These are phyloP conservation scores for Ceratocystis eucalypticola DNA, from an alignment of 2,329 filamentous ascomycete genomes.

Conservation along the genomic window DNA sequence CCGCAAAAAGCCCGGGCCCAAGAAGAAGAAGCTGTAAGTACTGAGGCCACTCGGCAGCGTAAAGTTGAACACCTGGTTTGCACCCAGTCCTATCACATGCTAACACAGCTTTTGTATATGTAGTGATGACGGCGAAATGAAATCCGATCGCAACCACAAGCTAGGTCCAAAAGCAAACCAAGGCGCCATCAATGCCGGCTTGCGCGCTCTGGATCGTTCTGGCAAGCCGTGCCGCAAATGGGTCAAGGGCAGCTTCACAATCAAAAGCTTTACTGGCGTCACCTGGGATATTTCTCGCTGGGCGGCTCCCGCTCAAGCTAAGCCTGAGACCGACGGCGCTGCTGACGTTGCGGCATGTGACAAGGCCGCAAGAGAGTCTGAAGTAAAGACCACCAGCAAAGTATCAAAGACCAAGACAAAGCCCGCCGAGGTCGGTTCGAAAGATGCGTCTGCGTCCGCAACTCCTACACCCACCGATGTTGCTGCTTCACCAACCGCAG, in stretches of 20 bases:
- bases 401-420: neutral
- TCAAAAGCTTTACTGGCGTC: constrained; percentile 89
- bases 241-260: constrained; percentile 64
- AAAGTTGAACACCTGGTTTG: neutral
- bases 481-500: neutral
- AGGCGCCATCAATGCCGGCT: constrained; percentile 90
- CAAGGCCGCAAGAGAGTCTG: constrained; percentile 26
- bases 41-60: constrained; percentile 48
- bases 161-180: constrained; percentile 93
- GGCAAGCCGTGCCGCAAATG: constrained; percentile 88
- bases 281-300: constrained; percentile 72
- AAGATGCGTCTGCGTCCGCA: constrained; percentile 16
- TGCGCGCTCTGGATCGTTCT: constrained; percentile 83
- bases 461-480: neutral
- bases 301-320: constrained; percentile 55
- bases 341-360: constrained; percentile 23
- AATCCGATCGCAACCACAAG: constrained; percentile 50
- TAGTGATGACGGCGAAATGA: constrained; percentile 47
- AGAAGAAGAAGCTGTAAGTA: constrained; percentile 69
- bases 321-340: constrained; percentile 35
- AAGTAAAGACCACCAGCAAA: neutral
- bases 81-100: constrained; percentile 8
- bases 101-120: constrained; percentile 24
- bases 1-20: constrained; percentile 80
- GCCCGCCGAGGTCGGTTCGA: constrained; percentile 30